Evolutionary conservation across 768 basidiomycete species (phyloP).

Genomic region (Royoungia palumana): DNA sequence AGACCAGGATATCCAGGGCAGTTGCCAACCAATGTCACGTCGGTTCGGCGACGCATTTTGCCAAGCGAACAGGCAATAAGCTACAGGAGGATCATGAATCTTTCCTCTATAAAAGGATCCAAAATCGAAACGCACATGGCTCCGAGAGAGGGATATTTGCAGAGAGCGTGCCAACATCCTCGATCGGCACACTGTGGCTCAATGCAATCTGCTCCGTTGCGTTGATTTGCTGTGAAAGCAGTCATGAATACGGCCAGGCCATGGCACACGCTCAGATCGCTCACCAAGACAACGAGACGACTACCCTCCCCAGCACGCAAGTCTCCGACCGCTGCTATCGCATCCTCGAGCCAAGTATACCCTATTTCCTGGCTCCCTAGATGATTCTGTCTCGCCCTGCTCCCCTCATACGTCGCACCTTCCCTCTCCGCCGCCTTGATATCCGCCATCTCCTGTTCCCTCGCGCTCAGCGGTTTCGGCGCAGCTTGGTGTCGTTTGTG

Average conservation of each 20-base stretch:
- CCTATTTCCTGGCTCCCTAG: slow-evolving; percentile 55
- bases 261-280: slow-evolving; percentile 14
- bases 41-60: slow-evolving; percentile 41
- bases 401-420: slow-evolving; percentile 54
- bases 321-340: slow-evolving; percentile 59
- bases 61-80: slow-evolving; percentile 70
- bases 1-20: neutral
- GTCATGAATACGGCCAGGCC: neutral
- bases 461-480: slow-evolving; percentile 76
- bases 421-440: slow-evolving; percentile 74
- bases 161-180: slow-evolving; percentile 43
- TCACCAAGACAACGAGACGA: slow-evolving; percentile 63
- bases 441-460: slow-evolving; percentile 79
- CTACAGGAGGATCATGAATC: slow-evolving; percentile 19
- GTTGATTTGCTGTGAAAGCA: slow-evolving; percentile 58
- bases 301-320: slow-evolving; percentile 48
- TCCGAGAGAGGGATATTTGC: slow-evolving; percentile 51
- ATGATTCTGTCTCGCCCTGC: slow-evolving; percentile 51
- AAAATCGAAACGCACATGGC: slow-evolving; percentile 41
- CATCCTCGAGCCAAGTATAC: slow-evolving; percentile 64
- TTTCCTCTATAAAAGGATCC: neutral
- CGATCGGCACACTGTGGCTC: slow-evolving; percentile 40
- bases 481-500: slow-evolving; percentile 71
- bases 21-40: slow-evolving; percentile 57
- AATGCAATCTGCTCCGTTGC: slow-evolving; percentile 56